A percentile compares a stretch with the other conserved stretches of the same genome.
phyloP scores from a whole-genome alignment of 169 alveolate species.

The Eimeria brunetti region DNA sequence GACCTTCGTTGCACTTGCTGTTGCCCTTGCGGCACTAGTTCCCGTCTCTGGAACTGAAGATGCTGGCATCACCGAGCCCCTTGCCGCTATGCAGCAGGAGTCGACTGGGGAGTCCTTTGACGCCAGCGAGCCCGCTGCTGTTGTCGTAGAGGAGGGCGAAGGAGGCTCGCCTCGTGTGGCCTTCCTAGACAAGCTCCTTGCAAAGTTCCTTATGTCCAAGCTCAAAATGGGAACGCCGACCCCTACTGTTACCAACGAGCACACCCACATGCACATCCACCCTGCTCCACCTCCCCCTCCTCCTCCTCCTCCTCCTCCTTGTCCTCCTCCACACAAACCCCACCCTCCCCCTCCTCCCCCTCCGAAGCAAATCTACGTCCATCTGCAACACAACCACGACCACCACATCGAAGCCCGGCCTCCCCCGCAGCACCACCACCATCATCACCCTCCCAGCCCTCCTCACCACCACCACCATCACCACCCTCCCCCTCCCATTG shows the following conservation, averaged over 20 bases:
- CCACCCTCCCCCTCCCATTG: no score
- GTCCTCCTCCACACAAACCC: background rate
- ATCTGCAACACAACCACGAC: background rate
- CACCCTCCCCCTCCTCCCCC: no score
- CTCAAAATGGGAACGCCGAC: background rate
- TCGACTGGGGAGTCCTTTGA: background rate
- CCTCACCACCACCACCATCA: no score
- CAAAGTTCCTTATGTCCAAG: background rate
- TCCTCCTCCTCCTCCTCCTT: background rate
- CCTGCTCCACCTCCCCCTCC: background rate
- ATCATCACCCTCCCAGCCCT: no score
- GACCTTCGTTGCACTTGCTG: background rate
- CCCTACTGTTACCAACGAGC: background rate
- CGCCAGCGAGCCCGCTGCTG: slow-evolving; percentile 9
- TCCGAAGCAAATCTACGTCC: no score
- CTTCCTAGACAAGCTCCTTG: slow-evolving; percentile 16
- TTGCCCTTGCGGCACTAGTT: background rate
- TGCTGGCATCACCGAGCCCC: slow-evolving; percentile 5
- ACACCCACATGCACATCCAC: background rate
- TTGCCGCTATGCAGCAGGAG: background rate
- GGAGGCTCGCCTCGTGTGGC: background rate
- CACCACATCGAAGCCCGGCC: background rate
- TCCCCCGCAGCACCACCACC: slow-evolving; percentile 6
- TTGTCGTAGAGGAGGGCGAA: background rate
- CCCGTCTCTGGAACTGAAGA: background rate